Percentiles rank a stretch among this genome's conserved stretches.
Evolutionary conservation across 164 flowering plant species (phyloP).

Genomic region (Nymphaea thermarum): DNA sequence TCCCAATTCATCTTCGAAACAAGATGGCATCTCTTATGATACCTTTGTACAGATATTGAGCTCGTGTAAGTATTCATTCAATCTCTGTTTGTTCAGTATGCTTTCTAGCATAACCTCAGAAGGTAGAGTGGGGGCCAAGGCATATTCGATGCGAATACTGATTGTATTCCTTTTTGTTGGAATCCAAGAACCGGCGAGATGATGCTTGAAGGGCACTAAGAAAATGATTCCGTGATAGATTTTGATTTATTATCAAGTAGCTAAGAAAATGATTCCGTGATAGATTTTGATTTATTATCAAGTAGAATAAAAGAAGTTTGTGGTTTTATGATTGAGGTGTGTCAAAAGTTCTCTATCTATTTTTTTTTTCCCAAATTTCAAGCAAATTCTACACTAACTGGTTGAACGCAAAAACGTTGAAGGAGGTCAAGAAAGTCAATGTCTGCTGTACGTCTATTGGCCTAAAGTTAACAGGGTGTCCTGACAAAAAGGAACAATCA

Average conservation of each 20-base stretch:
- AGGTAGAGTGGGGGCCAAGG: not conserved
- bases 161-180: not conserved
- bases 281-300: not conserved
- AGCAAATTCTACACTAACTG: too few relatives aligned
- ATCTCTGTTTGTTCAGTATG: not conserved
- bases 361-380: too few relatives aligned
- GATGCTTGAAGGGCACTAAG: not conserved
- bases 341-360: too few relatives aligned
- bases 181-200: not conserved
- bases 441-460: too few relatives aligned
- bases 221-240: not conserved
- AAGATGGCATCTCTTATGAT: not conserved
- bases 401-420: too few relatives aligned
- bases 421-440: too few relatives aligned
- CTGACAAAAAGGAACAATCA: too few relatives aligned
- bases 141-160: not conserved
- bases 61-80: not conserved
- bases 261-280: not conserved
- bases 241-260: not conserved
- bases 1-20: not conserved
- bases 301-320: not conserved
- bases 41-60: not conserved
- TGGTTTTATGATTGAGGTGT: not conserved
- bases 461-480: too few relatives aligned
- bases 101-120: not conserved